Base-by-base conservation (phyloP, 805 yeast genomes). In the Lipomyces kockii region DNA sequence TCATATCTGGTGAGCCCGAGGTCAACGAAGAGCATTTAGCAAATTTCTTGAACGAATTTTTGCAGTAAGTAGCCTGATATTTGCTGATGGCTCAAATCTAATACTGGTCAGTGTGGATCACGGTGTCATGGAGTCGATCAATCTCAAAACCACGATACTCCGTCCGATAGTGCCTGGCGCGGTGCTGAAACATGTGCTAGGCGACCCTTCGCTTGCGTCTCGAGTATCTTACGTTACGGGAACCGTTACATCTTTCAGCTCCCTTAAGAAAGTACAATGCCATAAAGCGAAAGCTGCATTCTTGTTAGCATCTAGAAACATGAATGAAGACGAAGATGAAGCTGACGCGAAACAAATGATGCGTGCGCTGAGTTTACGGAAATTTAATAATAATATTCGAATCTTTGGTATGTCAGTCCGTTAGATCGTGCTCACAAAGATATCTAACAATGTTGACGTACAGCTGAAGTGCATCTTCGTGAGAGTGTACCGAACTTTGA, bases 341-440 rank as follows among this genome's bases (percentile, higher is more conserved):
- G 62, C 64, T 22, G 68, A 65, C 29, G 68, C 68, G 14, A 54
- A 53, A 34, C 68, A 61, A 58, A 65, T 65, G 64, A 65, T 65
- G 62, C 52, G 62, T 3, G 64, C 68, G 22, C 52, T 65, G 49
- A 60, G 68, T 37, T 29, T 65, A 22, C 53, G 64, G 34, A 65
- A 65, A 20, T 65, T 58, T 12, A 65, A 65, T 35, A 55, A 17
- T 22, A 34, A 51, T 14, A 37, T 65, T 17, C 49, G 49, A n/a
- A 49, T 65, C 12, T 65, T 57, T 58, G 68, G 66, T 63, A 37
- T 22, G 62, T 37, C 12, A 8, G 20, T 12, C 22, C 12, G 29
- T 25, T 46, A 20, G 7, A 14, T 14, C 35, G 12, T 17, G 22
- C 29, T 39, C 43, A 9, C 7, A 17, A 20, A 12, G 14, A 2